Conservation (phyloP, 768 basidiomycete species). For the Trametes maxima region DNA sequence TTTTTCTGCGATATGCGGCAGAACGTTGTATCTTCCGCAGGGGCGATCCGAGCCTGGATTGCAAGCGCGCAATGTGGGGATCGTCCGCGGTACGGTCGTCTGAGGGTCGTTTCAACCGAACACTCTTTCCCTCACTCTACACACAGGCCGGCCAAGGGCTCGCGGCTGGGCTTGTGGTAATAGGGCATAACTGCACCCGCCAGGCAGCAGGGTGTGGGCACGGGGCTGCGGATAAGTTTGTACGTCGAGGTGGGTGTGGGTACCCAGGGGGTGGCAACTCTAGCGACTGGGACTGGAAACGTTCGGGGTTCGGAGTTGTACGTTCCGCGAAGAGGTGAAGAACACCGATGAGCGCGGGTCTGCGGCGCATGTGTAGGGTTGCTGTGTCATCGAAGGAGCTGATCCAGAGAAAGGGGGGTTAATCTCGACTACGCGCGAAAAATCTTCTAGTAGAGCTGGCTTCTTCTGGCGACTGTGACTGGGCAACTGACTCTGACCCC, state of each 20-base stretch:
- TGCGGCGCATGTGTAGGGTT: neutral
- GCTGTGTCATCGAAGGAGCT: too few species aligned
- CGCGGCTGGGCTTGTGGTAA: neutral
- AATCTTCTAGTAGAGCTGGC: too few species aligned
- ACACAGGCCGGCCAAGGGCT: neutral
- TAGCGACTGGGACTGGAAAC: neutral
- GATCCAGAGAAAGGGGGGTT: too few species aligned
- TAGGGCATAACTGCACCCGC: constrained; percentile 13
- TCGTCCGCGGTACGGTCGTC: neutral
- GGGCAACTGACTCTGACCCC: too few species aligned
- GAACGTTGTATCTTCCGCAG: neutral
- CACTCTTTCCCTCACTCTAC: neutral
- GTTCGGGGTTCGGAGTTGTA: neutral
- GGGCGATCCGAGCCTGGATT: neutral
- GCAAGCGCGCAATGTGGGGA: neutral
- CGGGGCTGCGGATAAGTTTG: neutral
- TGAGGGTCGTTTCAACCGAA: neutral
- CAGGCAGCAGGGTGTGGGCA: neutral
- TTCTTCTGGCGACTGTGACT: too few species aligned
- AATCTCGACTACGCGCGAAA: too few species aligned
- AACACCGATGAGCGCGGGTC: neutral
- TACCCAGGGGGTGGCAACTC: neutral
- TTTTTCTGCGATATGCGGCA: neutral
- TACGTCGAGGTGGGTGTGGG: neutral
- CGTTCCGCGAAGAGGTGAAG: neutral